A percentile compares a stretch with the other conserved stretches of the same genome.
These are phyloP conservation scores for Fusarium sambucinum DNA, from an alignment of 2,329 filamentous ascomycete species.

Conservation along the genomic window DNA sequence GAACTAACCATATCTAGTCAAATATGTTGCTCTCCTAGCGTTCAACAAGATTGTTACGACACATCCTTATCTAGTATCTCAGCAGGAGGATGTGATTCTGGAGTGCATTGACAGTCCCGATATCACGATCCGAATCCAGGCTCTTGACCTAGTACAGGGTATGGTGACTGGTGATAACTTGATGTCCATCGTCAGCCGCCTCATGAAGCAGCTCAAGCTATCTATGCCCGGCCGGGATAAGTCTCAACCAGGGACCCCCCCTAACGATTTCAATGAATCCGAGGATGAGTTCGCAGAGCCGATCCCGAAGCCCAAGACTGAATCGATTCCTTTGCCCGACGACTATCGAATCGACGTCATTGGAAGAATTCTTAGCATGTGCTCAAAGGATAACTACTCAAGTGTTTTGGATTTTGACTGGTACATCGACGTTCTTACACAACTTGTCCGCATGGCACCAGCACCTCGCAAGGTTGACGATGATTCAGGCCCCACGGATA, in stretches of 20 bases:
- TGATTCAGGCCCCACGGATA: slow-evolving; percentile 51
- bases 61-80: slow-evolving; percentile 87
- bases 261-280: slow-evolving; percentile 61
- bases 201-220: slow-evolving; percentile 87
- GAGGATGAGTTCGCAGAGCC: slow-evolving; percentile 61
- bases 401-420: slow-evolving; percentile 94
- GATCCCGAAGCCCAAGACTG: slow-evolving; percentile 49
- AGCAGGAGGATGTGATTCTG: slow-evolving; percentile 96
- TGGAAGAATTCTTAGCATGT: slow-evolving; percentile 86
- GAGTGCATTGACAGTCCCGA: slow-evolving; percentile 96
- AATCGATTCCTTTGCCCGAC: slow-evolving; percentile 76
- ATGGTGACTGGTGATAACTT: slow-evolving; percentile 94
- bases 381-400: slow-evolving; percentile 86
- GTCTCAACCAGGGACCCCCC: slow-evolving; percentile 57
- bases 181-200: slow-evolving; percentile 82
- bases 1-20: slow-evolving; percentile 68
- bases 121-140: slow-evolving; percentile 94
- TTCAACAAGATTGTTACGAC: slow-evolving; percentile 95
- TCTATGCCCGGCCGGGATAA: slow-evolving; percentile 66
- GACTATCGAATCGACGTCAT: slow-evolving; percentile 90
- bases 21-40: slow-evolving; percentile 95
- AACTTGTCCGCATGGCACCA: slow-evolving; percentile 80
- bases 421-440: slow-evolving; percentile 92
- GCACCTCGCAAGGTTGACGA: slow-evolving; percentile 57
- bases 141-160: slow-evolving; percentile 88